Conservation (phyloP, 2,329 filamentous ascomycete species). For the Aaosphaeria arxii region DNA sequence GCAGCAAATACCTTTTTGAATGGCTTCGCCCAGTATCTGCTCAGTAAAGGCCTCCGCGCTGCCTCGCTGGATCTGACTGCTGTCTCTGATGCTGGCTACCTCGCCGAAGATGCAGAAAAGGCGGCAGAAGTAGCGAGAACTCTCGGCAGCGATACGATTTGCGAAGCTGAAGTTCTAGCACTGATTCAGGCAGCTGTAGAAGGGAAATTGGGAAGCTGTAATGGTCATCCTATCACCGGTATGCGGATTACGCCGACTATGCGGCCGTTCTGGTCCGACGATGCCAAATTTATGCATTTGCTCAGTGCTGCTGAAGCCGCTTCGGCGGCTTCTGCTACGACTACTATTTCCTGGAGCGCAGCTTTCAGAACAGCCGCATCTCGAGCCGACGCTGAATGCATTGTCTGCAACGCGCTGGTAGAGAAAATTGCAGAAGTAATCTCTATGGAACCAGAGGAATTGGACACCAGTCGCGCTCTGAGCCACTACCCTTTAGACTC, state of each 20-base stretch:
- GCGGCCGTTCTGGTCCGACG: slow-evolving; percentile 23
- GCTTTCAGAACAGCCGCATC: slow-evolving; percentile 19
- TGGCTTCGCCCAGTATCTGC: slow-evolving; percentile 19
- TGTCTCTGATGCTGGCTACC: slow-evolving; percentile 23
- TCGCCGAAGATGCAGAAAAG: slow-evolving; percentile 21
- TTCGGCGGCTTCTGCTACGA: slow-evolving; percentile 5
- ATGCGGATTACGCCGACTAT: slow-evolving; percentile 20
- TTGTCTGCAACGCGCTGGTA: slow-evolving; percentile 18
- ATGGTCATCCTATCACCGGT: slow-evolving; percentile 26
- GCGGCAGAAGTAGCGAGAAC: slow-evolving; percentile 21
- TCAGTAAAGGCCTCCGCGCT: slow-evolving; percentile 13
- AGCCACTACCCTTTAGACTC: slow-evolving; percentile 24
- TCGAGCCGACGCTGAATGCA: slow-evolving; percentile 16
- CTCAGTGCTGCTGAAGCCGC: slow-evolving; percentile 17
- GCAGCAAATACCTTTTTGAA: slow-evolving; percentile 43
- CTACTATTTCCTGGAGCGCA: slow-evolving; percentile 17
- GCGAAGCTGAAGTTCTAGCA: slow-evolving; percentile 23
- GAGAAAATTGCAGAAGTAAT: slow-evolving; percentile 26
- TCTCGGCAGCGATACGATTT: slow-evolving; percentile 22
- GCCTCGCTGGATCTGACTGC: slow-evolving; percentile 23
- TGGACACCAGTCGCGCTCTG: slow-evolving; percentile 19
- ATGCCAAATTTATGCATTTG: slow-evolving; percentile 24
- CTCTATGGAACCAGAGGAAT: slow-evolving; percentile 19
- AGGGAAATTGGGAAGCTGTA: slow-evolving; percentile 17
- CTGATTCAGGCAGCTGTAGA: slow-evolving; percentile 18